Base-by-base conservation (phyloP, 805 yeast genomes). In the Saccharomycopsis amapae region DNA sequence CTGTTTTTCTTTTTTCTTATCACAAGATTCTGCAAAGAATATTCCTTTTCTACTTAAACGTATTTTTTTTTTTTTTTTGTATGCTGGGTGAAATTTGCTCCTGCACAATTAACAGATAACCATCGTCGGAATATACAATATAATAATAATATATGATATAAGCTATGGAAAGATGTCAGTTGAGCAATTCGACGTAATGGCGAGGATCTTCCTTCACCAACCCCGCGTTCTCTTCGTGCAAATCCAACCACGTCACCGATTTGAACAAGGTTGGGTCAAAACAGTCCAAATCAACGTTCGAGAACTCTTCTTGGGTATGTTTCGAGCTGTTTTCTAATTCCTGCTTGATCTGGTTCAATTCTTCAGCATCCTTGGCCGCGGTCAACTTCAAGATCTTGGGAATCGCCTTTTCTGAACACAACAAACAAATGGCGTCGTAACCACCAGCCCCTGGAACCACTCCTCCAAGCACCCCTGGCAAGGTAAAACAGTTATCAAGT, bases 391-490 rank as follows among this genome's bases (percentile, higher is more conserved):
- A 44, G 38, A 78, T 66, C 9, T 55, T 49, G 2, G 56, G 61
- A 2, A 74, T 59, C 2, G 74, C 60, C 1, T 62, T 57, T 23
- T 73, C 76, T 1, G 74, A 69, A 2, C 82, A 81, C 23, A 93
- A 62, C 23, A 90, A 57, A 46, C 94, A 76, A 17, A 93, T 76
- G 1, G 98, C 98, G 66, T 93, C 98, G 59, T 79, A 84, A 0
- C 98, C 98, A 23, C 98, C 98, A 0, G 98, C 98, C 2, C 98
- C 98, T 0, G 98, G 98, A 3, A 93, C 95, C 28, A 93, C 89
- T n/a, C 96, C 97, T 0, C 96, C 95, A 17, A 90, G 55, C 25
- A 87, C 93, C 13, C 98, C 98, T 0, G 67, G 67, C 18, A 85
- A 58, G 6, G 62, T 53, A 34, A 71, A 60, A 48, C 84, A 78